These are phyloP conservation scores for Morella rubra DNA, from an alignment of 306 rosid species.

Conservation along the genomic window DNA sequence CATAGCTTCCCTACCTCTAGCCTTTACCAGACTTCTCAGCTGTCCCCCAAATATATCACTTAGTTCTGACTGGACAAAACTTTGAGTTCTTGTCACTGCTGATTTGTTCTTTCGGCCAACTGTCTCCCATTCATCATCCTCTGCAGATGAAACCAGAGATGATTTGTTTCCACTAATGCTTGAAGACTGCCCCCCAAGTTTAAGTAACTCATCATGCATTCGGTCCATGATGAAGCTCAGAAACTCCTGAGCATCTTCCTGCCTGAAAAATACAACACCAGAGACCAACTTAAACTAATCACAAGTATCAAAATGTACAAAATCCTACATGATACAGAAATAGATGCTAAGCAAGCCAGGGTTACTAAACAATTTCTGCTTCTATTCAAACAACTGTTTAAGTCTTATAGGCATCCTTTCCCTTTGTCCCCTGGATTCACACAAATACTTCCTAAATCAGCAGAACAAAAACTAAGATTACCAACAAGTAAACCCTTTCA, in stretches of 20 bases:
- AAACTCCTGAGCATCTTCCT: constrained; percentile 99
- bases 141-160: constrained; percentile 72
- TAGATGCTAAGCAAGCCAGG: not conserved
- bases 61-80: constrained; percentile 75
- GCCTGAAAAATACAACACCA: constrained; percentile 50
- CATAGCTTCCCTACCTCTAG: constrained; percentile 49
- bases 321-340: too few relatives aligned
- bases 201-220: constrained; percentile 87
- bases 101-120: constrained; percentile 93
- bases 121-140: constrained; percentile 97
- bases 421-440: not conserved
- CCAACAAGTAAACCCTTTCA: not conserved
- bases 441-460: not conserved
- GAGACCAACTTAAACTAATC: constrained; percentile 18
- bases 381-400: not conserved
- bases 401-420: not conserved
- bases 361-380: not conserved
- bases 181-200: constrained; percentile 62
- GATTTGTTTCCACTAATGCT: constrained; percentile 50
- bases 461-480: not conserved
- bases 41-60: constrained; percentile 89
- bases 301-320: not conserved
- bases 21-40: constrained; percentile 74
- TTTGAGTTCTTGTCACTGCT: constrained; percentile 93
- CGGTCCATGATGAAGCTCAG: constrained; percentile 90